These are phyloP conservation scores for Nicotiana rustica DNA, from an alignment of 305 asterid species.

Conservation along the genomic window DNA sequence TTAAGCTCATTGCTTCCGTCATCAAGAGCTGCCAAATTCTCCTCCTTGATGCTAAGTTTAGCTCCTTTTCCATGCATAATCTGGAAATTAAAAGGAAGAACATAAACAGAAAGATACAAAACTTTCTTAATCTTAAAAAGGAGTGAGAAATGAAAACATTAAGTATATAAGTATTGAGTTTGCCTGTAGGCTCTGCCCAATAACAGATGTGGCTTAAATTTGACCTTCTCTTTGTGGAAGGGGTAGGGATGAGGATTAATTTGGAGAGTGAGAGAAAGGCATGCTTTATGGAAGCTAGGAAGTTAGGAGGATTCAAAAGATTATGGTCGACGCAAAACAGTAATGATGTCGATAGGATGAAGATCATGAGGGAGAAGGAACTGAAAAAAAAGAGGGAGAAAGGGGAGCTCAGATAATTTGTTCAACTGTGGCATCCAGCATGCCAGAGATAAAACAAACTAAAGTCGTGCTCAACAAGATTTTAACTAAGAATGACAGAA, in stretches of 20 bases:
- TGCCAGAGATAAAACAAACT: background rate
- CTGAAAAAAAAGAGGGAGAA: background rate
- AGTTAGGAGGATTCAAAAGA: background rate
- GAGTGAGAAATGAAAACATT: background rate
- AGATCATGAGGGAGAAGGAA: constrained; percentile 18
- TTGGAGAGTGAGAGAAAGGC: background rate
- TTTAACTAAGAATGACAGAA: background rate
- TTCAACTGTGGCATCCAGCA: background rate
- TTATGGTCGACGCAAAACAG: background rate
- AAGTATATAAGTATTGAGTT: constrained; percentile 7
- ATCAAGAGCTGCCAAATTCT: background rate
- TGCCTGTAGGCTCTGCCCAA: constrained; percentile 10
- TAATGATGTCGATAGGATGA: background rate
- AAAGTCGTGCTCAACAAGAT: background rate
- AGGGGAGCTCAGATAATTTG: constrained; percentile 15
- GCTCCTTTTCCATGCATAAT: constrained; percentile 27
- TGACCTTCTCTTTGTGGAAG: background rate
- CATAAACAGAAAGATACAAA: background rate
- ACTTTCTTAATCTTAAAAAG: background rate
- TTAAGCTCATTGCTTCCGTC: constrained; percentile 28
- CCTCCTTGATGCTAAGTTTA: background rate
- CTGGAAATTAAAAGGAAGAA: constrained; percentile 31
- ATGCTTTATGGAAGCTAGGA: background rate
- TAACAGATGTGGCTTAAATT: background rate
- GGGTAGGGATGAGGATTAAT: background rate